A percentile compares a stretch with the other conserved stretches of the same genome.
Conservation (phyloP, 495 filamentous ascomycete genomes). For the Penicillium maclennaniae region DNA sequence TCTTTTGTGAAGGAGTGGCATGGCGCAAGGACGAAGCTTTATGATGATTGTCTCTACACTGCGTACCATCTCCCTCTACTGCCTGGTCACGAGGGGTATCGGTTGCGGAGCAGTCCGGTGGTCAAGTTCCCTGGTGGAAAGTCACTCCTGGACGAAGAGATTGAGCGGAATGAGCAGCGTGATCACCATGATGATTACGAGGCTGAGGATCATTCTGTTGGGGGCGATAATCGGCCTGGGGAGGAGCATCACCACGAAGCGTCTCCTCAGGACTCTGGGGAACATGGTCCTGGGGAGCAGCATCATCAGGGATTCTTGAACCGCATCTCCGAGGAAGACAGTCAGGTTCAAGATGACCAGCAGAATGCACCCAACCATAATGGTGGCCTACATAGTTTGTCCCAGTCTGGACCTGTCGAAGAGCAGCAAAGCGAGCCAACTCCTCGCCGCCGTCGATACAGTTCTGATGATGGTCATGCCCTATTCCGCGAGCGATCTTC, state of each 20-base stretch:
- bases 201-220: slow-evolving; percentile 39
- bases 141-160: slow-evolving; percentile 89
- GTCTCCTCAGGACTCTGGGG: slow-evolving; percentile 12
- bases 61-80: slow-evolving; percentile 92
- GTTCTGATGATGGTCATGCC: slow-evolving; percentile 23
- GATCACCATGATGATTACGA: slow-evolving; percentile 90
- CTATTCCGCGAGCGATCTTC: slow-evolving; percentile 17
- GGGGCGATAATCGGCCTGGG: slow-evolving; percentile 26
- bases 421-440: slow-evolving; percentile 10
- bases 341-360: slow-evolving; percentile 20
- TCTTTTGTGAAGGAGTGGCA: slow-evolving; percentile 86
- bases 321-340: slow-evolving; percentile 20
- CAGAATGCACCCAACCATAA: slow-evolving; percentile 7
- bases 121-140: slow-evolving; percentile 91
- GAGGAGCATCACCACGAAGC: slow-evolving; percentile 32
- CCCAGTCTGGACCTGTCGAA: slow-evolving; percentile 1
- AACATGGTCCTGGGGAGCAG: slow-evolving; percentile 11
- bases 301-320: slow-evolving; percentile 15
- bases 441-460: slow-evolving; percentile 24
- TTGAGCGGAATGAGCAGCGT: slow-evolving; percentile 85
- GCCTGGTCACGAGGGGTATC: slow-evolving; percentile 78
- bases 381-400: not conserved
- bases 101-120: slow-evolving; percentile 82
- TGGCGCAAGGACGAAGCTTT: slow-evolving; percentile 94
- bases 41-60: slow-evolving; percentile 95